Evolutionary conservation across 1,139 yeast genomes (phyloP).

Genomic region (Pneumocystis murina): DNA sequence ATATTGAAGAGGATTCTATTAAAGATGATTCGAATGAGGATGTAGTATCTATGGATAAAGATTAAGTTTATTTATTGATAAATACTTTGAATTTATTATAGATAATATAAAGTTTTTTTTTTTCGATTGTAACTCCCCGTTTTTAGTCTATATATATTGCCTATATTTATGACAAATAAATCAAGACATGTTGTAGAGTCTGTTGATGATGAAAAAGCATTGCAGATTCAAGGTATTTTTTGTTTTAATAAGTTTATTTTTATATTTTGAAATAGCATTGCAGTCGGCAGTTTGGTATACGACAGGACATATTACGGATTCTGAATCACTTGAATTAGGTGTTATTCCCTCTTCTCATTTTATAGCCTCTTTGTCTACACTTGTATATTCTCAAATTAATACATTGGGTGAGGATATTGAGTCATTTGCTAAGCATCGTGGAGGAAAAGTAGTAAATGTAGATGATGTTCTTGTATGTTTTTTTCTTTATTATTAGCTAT

Average conservation of each 20-base stretch:
- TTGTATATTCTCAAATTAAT: not conserved
- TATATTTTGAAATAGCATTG: not conserved
- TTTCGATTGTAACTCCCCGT: not conserved
- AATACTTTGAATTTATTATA: not conserved
- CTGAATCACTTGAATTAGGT: not conserved
- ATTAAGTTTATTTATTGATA: not conserved
- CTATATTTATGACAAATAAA: not conserved
- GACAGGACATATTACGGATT: not conserved
- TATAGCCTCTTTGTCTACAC: not conserved
- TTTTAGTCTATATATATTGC: not conserved
- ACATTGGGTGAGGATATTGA: not conserved
- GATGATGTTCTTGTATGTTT: not conserved
- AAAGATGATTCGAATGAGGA: not conserved
- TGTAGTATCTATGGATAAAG: not conserved
- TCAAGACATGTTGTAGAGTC: not conserved
- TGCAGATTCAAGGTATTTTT: not conserved
- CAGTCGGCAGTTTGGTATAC: not conserved
- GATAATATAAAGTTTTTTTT: not conserved
- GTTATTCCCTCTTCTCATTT: not conserved
- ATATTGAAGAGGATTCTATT: slow-evolving; percentile 13
- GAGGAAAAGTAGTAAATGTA: not conserved
- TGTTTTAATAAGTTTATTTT: not conserved
- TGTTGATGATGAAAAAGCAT: not conserved
- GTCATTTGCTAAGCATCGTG: not conserved
- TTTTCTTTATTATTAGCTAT: not conserved